These are phyloP conservation scores for Dissophora globulifera DNA, from an alignment of 192 early-diverging fungal genomes.

Conservation along the genomic window DNA sequence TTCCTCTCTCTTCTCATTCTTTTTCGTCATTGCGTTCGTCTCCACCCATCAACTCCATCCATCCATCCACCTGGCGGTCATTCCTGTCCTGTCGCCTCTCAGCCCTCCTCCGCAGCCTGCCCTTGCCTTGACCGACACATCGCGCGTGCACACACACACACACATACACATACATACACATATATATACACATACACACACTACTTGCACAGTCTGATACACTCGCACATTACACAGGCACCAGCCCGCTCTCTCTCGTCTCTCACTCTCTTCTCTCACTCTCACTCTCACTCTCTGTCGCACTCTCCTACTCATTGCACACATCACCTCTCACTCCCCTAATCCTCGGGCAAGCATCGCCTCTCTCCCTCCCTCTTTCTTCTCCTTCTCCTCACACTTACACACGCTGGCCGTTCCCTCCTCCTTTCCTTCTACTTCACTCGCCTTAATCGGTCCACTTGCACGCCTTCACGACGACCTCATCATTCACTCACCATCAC, in stretches of 20 bases:
- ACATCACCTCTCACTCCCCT: too few relatives aligned
- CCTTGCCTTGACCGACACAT: too few relatives aligned
- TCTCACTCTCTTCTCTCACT: neutral
- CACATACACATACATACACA: slow-evolving; percentile 4
- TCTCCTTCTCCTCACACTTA: neutral
- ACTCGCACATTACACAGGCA: neutral
- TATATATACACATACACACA: neutral
- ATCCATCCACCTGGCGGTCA: neutral
- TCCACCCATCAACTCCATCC: neutral
- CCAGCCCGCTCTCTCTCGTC: neutral
- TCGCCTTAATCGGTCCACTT: too few relatives aligned
- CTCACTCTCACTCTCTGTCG: neutral
- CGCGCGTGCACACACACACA: neutral
- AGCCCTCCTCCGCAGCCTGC: neutral
- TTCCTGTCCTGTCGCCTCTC: too few relatives aligned
- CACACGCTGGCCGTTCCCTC: too few relatives aligned
- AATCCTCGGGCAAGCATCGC: too few relatives aligned
- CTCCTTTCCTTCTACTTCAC: too few relatives aligned
- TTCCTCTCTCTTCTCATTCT: neutral
- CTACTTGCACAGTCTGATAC: too few relatives aligned
- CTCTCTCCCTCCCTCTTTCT: neutral
- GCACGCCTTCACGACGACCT: too few relatives aligned
- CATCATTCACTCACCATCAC: too few relatives aligned
- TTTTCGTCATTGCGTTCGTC: neutral
- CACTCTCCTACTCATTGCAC: neutral